phyloP scores from a whole-genome alignment of 768 basidiomycete genomes.

The Leccinum incarnatum region DNA sequence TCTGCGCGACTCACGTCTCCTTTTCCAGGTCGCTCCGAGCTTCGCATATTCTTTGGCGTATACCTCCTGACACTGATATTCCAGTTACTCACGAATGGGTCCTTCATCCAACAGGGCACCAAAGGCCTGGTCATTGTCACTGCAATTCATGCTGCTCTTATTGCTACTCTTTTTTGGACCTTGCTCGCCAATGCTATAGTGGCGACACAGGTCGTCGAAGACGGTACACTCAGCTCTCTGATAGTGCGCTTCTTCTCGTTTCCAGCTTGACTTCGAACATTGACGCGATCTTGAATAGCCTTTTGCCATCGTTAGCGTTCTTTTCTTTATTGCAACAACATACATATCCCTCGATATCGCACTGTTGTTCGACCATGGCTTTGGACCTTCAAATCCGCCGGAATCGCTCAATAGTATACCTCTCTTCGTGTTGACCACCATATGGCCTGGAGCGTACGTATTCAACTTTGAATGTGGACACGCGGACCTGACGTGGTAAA shows the following conservation, averaged over 20 bases:
- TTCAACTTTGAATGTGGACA: not conserved
- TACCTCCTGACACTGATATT: conserved; percentile 74
- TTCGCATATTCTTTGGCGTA: conserved; percentile 59
- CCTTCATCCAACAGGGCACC: conserved; percentile 75
- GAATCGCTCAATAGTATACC: conserved; percentile 59
- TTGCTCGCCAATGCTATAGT: conserved; percentile 75
- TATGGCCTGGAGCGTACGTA: conserved; percentile 77
- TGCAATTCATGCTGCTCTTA: conserved; percentile 76
- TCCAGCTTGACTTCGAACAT: not conserved
- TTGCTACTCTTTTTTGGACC: conserved; percentile 78
- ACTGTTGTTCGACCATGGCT: conserved; percentile 58
- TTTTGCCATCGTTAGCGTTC: conserved; percentile 50
- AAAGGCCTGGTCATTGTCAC: conserved; percentile 65
- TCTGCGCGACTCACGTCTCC: conserved; percentile 2
- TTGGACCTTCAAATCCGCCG: conserved; percentile 60
- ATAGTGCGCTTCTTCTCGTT: conserved; percentile 45
- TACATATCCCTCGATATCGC: conserved; percentile 87
- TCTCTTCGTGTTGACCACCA: conserved; percentile 75
- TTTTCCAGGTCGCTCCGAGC: conserved; percentile 60
- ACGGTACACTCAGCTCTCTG: conserved; percentile 72
- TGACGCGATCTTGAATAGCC: conserved; percentile 44
- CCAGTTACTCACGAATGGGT: conserved; percentile 78
- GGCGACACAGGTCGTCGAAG: conserved; percentile 90
- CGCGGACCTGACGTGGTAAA: conserved; percentile 2
- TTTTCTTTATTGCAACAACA: conserved; percentile 67